Evolutionary conservation across 1,284 basidiomycete species (phyloP).

Genomic region (Athelia sp.): DNA sequence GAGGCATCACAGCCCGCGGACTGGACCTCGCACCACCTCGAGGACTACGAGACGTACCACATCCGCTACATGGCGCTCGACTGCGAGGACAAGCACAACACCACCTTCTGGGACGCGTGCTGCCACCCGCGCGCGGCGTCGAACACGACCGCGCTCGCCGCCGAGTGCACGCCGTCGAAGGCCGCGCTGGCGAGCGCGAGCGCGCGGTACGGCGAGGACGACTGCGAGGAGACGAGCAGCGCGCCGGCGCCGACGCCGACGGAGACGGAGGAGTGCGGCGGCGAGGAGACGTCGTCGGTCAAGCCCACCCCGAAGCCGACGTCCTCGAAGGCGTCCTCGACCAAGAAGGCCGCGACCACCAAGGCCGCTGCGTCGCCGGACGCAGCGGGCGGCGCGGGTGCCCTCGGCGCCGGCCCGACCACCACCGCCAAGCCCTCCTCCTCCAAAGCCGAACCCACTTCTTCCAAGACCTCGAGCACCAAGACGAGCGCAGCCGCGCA

Average conservation of each 20-base stretch:
- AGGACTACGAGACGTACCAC: conserved; percentile 32
- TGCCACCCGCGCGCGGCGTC: conserved; percentile 40
- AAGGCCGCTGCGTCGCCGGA: conserved; percentile 11
- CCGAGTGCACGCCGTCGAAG: conserved; percentile 26
- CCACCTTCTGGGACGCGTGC: conserved; percentile 61
- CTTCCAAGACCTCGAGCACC: conserved; percentile 12
- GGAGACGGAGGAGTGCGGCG: conserved; percentile 5
- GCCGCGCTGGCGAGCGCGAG: conserved; percentile 32
- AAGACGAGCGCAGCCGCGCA: conserved; percentile 10
- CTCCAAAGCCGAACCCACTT: conserved; percentile 8
- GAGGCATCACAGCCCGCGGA: conserved; percentile 28
- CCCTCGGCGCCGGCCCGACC: background rate
- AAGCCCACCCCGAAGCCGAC: conserved; percentile 10
- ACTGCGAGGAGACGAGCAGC: conserved; percentile 5
- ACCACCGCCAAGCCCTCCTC: background rate
- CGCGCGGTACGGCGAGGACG: conserved; percentile 7
- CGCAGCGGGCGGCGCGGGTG: background rate
- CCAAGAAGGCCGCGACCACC: conserved; percentile 5
- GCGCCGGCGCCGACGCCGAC: conserved; percentile 18
- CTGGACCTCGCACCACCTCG: conserved; percentile 39
- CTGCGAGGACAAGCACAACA: conserved; percentile 58
- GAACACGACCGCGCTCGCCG: conserved; percentile 5
- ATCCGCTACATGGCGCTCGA: conserved; percentile 49
- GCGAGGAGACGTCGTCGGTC: conserved; percentile 5
- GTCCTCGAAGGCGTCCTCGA: conserved; percentile 3